Percentiles rank a stretch among this genome's conserved stretches.
phyloP scores from a whole-genome alignment of 2,329 filamentous ascomycete genomes.

The Pyricularia sp. region DNA sequence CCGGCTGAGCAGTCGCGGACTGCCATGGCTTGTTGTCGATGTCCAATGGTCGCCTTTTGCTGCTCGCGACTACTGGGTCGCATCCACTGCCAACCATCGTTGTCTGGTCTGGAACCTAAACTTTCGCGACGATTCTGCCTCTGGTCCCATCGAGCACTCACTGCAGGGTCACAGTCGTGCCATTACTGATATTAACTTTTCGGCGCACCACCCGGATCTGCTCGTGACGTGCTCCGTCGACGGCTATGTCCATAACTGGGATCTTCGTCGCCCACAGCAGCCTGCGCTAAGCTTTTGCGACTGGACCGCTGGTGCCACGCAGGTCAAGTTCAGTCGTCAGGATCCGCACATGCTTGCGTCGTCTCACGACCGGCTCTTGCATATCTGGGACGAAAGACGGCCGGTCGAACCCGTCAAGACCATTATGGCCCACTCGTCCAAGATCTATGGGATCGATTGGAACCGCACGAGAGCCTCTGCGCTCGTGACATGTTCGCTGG shows the following conservation, averaged over 20 bases:
- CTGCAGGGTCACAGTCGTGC: conserved; percentile 71
- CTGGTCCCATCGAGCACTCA: conserved; percentile 69
- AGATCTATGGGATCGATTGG: conserved; percentile 95
- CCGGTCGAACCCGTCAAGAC: conserved; percentile 67
- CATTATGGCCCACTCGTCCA: conserved; percentile 78
- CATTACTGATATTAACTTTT: conserved; percentile 95
- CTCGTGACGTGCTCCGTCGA: conserved; percentile 86
- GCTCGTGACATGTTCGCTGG: conserved; percentile 77
- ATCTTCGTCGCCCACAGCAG: conserved; percentile 59
- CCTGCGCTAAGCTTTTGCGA: conserved; percentile 76
- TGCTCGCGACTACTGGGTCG: conserved; percentile 80
- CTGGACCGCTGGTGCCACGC: conserved; percentile 86
- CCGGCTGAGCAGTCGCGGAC: conserved; percentile 66
- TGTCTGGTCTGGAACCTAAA: conserved; percentile 90
- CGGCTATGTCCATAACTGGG: conserved; percentile 88
- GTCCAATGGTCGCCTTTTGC: conserved; percentile 96
- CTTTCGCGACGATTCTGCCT: conserved; percentile 57
- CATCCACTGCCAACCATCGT: conserved; percentile 87
- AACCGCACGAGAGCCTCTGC: conserved; percentile 61
- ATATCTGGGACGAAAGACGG: conserved; percentile 81
- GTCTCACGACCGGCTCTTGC: conserved; percentile 75
- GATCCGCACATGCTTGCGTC: conserved; percentile 80
- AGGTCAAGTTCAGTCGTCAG: conserved; percentile 89
- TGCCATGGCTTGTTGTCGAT: conserved; percentile 90
- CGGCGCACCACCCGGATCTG: conserved; percentile 78